A percentile compares a stretch with the other conserved stretches of the same genome.
Conservation (phyloP, 1,284 basidiomycete genomes). For the Trichosporon faecale region DNA sequence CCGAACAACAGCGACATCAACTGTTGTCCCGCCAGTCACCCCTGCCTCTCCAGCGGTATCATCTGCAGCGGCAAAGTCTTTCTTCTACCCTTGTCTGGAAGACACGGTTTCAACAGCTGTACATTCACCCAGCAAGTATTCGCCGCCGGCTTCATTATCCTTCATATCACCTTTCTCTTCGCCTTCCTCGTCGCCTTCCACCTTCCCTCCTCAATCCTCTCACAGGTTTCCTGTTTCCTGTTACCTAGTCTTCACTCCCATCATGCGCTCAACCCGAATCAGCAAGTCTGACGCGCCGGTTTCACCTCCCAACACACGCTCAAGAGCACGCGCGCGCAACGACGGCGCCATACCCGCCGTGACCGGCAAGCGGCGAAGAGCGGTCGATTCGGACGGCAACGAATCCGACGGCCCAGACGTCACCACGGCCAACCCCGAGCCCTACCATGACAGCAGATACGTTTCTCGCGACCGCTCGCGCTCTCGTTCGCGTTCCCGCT, state of each 20-base stretch:
- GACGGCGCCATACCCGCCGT: neutral
- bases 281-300: neutral
- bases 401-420: neutral
- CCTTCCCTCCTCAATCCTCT: neutral
- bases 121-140: neutral
- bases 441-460: neutral
- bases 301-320: constrained; percentile 1
- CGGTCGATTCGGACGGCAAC: neutral
- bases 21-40: neutral
- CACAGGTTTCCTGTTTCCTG: neutral
- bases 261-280: neutral
- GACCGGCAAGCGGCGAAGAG: neutral
- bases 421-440: neutral
- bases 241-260: neutral
- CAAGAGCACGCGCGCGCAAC: constrained; percentile 2
- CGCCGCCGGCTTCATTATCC: too few species aligned
- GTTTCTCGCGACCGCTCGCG: neutral
- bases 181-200: neutral
- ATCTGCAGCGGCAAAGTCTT: neutral
- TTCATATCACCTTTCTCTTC: neutral
- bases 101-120: neutral
- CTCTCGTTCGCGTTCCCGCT: constrained; percentile 15
- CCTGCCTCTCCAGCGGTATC: neutral
- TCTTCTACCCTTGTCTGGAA: neutral
- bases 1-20: neutral